These are phyloP conservation scores for Symbiodinium pilosum DNA, from an alignment of 73 alveolate species.

Conservation along the genomic window DNA sequence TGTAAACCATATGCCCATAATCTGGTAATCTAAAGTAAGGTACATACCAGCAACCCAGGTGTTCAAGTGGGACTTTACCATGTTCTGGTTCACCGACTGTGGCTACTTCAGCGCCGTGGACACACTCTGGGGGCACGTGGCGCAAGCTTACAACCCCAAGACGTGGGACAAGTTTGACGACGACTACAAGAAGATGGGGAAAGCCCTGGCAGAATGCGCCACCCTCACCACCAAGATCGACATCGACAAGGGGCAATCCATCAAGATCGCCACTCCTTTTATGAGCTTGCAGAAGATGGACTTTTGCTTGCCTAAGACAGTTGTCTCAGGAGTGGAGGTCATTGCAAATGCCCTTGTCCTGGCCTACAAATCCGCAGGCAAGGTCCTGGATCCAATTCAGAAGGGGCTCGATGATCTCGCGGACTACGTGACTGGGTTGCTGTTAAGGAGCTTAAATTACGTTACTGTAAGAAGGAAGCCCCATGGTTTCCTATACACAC, in stretches of 20 bases:
- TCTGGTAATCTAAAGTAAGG: no score
- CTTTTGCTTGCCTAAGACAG: background rate
- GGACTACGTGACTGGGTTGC: background rate
- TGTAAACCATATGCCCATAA: no score
- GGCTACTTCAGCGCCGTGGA: conserved; percentile 18
- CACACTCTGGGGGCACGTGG: conserved; percentile 22
- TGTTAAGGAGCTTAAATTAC: background rate
- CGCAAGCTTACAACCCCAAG: conserved; percentile 1
- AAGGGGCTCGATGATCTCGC: conserved; percentile 6
- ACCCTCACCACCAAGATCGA: conserved; percentile 5
- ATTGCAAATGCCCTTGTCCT: background rate
- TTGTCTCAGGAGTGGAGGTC: conserved; percentile 4
- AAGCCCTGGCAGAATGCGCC: conserved; percentile 2
- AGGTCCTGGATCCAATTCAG: conserved; percentile 5
- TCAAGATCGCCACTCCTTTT: background rate
- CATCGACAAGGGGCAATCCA: conserved; percentile 12
- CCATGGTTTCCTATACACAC: background rate
- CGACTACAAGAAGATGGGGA: conserved; percentile 15
- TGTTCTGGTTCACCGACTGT: background rate
- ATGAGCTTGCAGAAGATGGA: background rate
- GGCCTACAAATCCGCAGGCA: background rate
- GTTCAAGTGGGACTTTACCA: conserved; percentile 10
- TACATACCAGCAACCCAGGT: no score
- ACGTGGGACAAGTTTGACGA: background rate
- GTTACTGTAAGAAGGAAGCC: background rate